These are phyloP conservation scores for Pistacia atlantica DNA, from an alignment of 345 rosid species.

Conservation along the genomic window DNA sequence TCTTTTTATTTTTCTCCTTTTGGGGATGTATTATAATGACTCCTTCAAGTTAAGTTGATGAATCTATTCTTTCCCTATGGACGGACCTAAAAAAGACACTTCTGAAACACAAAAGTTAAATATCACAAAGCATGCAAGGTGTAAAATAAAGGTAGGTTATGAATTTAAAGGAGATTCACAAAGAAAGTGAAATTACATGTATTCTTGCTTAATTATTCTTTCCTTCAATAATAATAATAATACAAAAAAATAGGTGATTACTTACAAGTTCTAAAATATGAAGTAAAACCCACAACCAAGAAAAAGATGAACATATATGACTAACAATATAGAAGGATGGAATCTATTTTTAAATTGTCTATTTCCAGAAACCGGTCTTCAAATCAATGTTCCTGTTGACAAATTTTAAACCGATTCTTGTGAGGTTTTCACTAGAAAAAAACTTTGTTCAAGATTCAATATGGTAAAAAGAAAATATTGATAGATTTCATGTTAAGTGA, in stretches of 20 bases:
- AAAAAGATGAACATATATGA: too few species aligned
- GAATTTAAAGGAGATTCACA: slow-evolving; percentile 1
- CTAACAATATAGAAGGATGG: too few species aligned
- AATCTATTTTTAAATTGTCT: too few species aligned
- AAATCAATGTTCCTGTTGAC: too few species aligned
- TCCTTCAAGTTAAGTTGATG: neutral
- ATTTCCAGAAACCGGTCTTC: too few species aligned
- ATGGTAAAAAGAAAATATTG: neutral
- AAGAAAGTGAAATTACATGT: neutral
- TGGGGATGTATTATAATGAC: too few species aligned
- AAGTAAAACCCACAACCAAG: neutral
- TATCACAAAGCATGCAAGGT: neutral
- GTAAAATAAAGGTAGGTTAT: neutral
- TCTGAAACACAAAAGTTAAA: too few species aligned
- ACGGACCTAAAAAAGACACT: neutral
- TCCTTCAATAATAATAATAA: too few species aligned
- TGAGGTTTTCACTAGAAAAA: too few species aligned
- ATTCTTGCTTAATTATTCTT: neutral
- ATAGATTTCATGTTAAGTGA: neutral
- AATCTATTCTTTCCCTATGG: neutral
- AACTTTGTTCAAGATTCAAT: neutral
- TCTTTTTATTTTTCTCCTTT: neutral
- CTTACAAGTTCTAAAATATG: too few species aligned
- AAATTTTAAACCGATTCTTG: neutral
- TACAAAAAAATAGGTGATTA: too few species aligned